Conservation (phyloP, 352 stramenopile species). For the Globisporangium lucens region DNA sequence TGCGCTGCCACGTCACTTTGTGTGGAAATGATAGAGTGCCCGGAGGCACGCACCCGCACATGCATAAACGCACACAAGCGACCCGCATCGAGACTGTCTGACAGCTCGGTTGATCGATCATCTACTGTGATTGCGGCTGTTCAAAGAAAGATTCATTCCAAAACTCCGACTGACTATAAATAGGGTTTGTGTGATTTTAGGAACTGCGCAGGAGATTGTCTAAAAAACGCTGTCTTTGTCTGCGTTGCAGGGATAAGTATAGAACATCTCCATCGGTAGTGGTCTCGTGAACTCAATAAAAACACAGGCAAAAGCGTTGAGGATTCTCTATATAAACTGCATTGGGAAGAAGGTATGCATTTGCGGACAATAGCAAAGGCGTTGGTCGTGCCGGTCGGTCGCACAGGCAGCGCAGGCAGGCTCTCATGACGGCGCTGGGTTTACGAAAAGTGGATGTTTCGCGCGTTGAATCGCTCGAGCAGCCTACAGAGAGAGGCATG, state of each 20-base stretch:
- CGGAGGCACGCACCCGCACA: neutral
- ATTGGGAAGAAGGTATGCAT: neutral
- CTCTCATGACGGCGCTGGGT: neutral
- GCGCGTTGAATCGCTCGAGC: conserved; percentile 95
- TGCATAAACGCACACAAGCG: neutral
- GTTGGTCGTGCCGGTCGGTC: no score
- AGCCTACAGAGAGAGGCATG: conserved; percentile 40
- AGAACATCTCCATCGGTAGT: no score
- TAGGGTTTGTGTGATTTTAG: neutral
- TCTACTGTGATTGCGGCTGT: neutral
- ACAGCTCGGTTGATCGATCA: no score
- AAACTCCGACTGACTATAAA: neutral
- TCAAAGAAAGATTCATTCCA: neutral
- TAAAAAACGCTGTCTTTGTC: neutral
- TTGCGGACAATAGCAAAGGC: neutral
- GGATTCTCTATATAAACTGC: conserved; percentile 6
- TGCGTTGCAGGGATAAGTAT: no score
- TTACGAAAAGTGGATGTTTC: conserved; percentile 96
- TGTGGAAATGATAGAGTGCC: neutral
- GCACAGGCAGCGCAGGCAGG: no score
- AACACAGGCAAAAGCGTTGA: neutral
- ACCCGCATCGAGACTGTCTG: no score
- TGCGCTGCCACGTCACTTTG: conserved; percentile 5
- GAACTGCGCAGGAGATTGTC: neutral
- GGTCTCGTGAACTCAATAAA: no score